Evolutionary conservation across 139 green algal species (phyloP), one percentile per base, ranked within the genome.

Genomic region (Chlorella sp.): DNA sequence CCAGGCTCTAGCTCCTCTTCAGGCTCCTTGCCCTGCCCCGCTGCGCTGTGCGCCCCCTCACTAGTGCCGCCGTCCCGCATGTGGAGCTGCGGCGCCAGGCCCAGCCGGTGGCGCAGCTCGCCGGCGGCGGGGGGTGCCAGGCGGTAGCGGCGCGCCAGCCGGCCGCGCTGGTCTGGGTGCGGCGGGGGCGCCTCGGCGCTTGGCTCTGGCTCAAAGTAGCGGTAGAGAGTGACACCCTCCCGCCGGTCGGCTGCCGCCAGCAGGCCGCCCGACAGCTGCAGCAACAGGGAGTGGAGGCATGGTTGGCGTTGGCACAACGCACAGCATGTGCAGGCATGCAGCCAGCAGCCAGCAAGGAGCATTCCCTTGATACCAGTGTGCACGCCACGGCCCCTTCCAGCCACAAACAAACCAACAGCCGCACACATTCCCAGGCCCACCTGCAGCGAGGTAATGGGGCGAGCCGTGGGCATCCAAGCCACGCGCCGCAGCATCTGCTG

Each of bases 401-500:
- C n/a, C 1, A 0, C n/a, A 38, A 15, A 6, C 26, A 15, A 3
- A 21, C 0, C 63, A 13, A 18, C 63, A 38, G 28, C 28, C 28
- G 20, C 38, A 7, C 6, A 17, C 63, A 16, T 9, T 17, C 4
- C 28, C 16, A 3, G 63, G 5, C 28, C 39, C 32, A 83, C 78
- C 78, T 47, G 65, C 12, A 83, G 39, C 38, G 39, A 75, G n/a
- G 28, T 25, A 11, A 83, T 56, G 26, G 63, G 39, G 16, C 78
- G 63, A 36, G 44, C 63, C 41, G 78, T 83, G 62, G 78, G 78
- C 4, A 34, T 38, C 78, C 78, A 83, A 4, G 63, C n/a, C 78
- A 74, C n/a, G 18, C 78, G 78, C 21, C 39, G 78, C 78, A 83
- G 63, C 62, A 64, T 25, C 39, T 74, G 39, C 62, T 83, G 38